These are phyloP conservation scores for Telfairia occidentalis DNA, from an alignment of 331 rosid genomes.

Conservation along the genomic window DNA sequence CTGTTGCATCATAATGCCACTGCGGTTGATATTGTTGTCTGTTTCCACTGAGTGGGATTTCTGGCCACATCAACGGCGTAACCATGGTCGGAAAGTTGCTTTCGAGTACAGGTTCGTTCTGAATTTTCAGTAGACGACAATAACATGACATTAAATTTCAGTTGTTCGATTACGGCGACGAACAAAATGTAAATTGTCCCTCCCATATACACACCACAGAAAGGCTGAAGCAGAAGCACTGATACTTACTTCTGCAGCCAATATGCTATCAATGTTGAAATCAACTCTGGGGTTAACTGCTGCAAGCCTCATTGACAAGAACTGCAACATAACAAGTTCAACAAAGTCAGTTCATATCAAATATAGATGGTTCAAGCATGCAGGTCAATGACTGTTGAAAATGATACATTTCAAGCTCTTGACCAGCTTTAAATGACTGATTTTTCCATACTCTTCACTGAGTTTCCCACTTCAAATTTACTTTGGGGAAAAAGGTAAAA, in stretches of 20 bases:
- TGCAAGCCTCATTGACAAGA: conserved; percentile 93
- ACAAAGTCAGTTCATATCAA: conserved; percentile 23
- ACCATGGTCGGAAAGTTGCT: conserved; percentile 49
- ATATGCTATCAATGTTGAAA: conserved; percentile 64
- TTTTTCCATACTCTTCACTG: not conserved
- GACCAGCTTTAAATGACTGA: not conserved
- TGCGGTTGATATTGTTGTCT: conserved; percentile 60
- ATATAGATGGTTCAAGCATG: conserved; percentile 15
- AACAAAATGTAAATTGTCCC: not conserved
- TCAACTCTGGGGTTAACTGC: conserved; percentile 82
- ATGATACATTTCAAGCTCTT: conserved; percentile 8
- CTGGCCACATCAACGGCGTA: conserved; percentile 65
- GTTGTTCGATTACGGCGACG: not conserved
- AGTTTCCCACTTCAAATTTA: not conserved
- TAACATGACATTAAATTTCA: not conserved
- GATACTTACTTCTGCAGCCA: conserved; percentile 69
- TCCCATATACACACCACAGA: not conserved
- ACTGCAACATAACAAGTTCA: conserved; percentile 36
- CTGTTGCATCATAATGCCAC: conserved; percentile 45
- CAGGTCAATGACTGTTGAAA: conserved; percentile 11
- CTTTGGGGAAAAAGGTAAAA: not conserved
- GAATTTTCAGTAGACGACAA: conserved; percentile 15
- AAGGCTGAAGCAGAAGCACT: not conserved
- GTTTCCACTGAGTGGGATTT: conserved; percentile 42
- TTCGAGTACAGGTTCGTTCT: conserved; percentile 60